Evolutionary conservation across 2,329 filamentous ascomycete genomes (phyloP), one percentile per base, ranked within the genome.

Genomic region (Grosmannia penicillata): DNA sequence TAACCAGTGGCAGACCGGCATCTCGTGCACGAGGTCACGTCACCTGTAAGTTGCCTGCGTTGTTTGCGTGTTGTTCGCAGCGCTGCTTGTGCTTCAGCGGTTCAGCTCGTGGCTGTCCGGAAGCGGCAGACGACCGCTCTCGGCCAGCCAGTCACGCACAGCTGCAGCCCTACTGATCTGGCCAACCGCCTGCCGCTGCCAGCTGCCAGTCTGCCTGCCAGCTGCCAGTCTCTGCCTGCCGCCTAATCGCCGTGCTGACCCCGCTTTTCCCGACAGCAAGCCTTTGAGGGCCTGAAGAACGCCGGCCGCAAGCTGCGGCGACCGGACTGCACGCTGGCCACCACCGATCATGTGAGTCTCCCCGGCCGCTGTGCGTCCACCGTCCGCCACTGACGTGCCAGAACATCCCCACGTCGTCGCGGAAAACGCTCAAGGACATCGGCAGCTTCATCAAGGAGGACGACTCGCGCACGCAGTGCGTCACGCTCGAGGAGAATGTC

Each of bases 21-120:
- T 69, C 72, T 98, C 45, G 87, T 96, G 45, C 91, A 98, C 59
- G 91, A 98, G 69, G 91, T 98, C 57, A 98, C 91, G 51, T 95
- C 89, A 52, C 91, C 91, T 46, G 82, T 86, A 72, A 56, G 78
- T 45, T 23, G 33, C 14, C 6, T 19, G 18, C 9, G 7, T 24
- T 35, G 23, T 3, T 26, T 7, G 8, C 13, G 14, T 17, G 1
- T 35, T 35, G 4, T 35, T 32, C n/a, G n/a, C n/a, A 6, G 15
- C n/a, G 28, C 8, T 26, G 17, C 15, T n/a, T 35, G 15, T 17
- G 8, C 19, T 19, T 26, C 10, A 22, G 29, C 14, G 19, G 33
- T 35, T 23, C 14, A 15, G 31, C 22, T 33, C 19, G 19, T 11
- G 13, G 22, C 36, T 15, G 19, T 38, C 37, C 30, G 30, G 29